Evolutionary conservation across 805 yeast genomes (phyloP).

Genomic region (Wickerhamomyces silvicola): DNA sequence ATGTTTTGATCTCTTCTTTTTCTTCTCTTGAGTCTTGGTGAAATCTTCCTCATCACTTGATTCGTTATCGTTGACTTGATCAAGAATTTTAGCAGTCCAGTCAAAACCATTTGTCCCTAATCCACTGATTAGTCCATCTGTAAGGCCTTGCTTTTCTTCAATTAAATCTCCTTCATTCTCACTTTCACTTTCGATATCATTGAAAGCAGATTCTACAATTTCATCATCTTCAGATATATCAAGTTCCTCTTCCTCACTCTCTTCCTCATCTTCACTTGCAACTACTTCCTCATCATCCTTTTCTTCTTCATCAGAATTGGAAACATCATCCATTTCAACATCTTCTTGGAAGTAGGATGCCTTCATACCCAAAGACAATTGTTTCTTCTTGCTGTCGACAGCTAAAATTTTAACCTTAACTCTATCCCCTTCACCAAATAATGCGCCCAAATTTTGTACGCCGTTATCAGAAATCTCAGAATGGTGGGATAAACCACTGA

Average conservation of each 20-base stretch:
- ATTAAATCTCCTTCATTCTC: constrained; percentile 26
- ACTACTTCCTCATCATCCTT: constrained; percentile 16
- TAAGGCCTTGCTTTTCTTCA: constrained; percentile 16
- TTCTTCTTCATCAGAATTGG: constrained; percentile 23
- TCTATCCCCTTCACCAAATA: constrained; percentile 85
- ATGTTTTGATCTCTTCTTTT: constrained; percentile 33
- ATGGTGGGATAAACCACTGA: constrained; percentile 84
- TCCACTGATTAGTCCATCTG: constrained; percentile 36
- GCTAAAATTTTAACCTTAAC: constrained; percentile 78
- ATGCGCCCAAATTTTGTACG: constrained; percentile 48
- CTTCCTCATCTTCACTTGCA: constrained; percentile 17
- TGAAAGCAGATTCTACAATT: constrained; percentile 26
- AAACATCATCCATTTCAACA: constrained; percentile 28
- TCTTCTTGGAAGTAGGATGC: constrained; percentile 69
- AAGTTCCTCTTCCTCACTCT: constrained; percentile 20
- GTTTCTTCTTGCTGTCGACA: constrained; percentile 58
- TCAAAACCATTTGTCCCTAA: constrained; percentile 85
- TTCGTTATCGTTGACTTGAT: constrained; percentile 64
- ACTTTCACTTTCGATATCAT: constrained; percentile 23
- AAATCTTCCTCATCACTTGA: constrained; percentile 44
- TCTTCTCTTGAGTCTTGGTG: constrained; percentile 38
- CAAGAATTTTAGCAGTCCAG: constrained; percentile 90
- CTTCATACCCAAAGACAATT: constrained; percentile 85
- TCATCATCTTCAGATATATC: constrained; percentile 23
- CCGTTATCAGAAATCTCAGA: constrained; percentile 73